These are phyloP conservation scores for Geotrichum australiense DNA, from an alignment of 1,139 yeast genomes.

Conservation along the genomic window DNA sequence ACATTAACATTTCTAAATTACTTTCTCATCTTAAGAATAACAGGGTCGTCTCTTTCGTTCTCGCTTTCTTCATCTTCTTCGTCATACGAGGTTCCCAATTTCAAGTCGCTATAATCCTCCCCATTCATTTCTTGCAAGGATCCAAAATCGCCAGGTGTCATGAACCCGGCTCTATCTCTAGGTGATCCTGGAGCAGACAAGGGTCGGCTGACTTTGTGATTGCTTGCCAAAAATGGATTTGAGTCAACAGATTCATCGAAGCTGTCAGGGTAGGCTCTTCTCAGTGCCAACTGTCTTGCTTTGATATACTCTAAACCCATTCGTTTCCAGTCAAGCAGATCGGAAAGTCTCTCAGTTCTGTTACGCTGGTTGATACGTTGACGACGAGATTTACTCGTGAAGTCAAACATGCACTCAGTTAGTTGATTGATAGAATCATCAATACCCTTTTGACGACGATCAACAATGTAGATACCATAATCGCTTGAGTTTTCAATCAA, in stretches of 20 bases:
- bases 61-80: conserved; percentile 34
- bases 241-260: conserved; percentile 37
- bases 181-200: conserved; percentile 97
- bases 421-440: conserved; percentile 93
- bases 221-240: conserved; percentile 12
- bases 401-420: conserved; percentile 83
- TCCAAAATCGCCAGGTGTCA: conserved; percentile 99
- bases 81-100: conserved; percentile 33
- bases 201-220: conserved; percentile 78
- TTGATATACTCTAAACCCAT: conserved; percentile 96
- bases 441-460: conserved; percentile 85
- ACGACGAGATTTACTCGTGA: conserved; percentile 82
- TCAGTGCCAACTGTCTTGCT: conserved; percentile 86
- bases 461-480: conserved; percentile 95
- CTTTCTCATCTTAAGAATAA: conserved; percentile 1
- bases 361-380: conserved; percentile 97
- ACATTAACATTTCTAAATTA: not conserved
- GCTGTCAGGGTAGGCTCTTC: conserved; percentile 88
- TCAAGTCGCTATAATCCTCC: conserved; percentile 77
- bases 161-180: conserved; percentile 49
- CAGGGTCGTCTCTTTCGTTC: conserved; percentile 1
- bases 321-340: conserved; percentile 92
- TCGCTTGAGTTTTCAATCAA: conserved; percentile 90
- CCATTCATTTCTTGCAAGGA: conserved; percentile 85
- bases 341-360: conserved; percentile 90